phyloP scores from a whole-genome alignment of 768 basidiomycete species.

The Kondoa malvinella region DNA sequence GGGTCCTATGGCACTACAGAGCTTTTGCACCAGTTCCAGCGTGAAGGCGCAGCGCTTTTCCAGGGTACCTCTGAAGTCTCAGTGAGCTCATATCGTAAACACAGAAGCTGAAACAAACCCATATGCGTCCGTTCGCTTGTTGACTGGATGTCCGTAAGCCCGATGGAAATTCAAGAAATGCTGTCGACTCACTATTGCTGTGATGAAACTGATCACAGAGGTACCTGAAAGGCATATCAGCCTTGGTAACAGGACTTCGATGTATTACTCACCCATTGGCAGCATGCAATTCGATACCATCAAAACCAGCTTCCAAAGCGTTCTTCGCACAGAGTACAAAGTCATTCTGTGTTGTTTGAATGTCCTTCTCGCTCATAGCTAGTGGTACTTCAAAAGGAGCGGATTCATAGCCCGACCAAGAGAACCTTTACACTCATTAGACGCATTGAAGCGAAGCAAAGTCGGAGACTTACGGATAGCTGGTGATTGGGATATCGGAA shows the following conservation, averaged over 20 bases:
- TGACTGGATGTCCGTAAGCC: conserved; percentile 14
- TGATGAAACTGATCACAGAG: conserved; percentile 23
- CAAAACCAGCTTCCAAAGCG: conserved; percentile 49
- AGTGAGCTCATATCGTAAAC: neutral
- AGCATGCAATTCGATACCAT: conserved; percentile 42
- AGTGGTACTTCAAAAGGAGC: conserved; percentile 20
- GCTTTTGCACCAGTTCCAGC: conserved; percentile 41
- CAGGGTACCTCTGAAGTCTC: conserved; percentile 36
- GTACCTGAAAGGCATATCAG: conserved; percentile 2
- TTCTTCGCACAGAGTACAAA: conserved; percentile 44
- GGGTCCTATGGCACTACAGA: conserved; percentile 41
- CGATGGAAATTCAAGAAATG: neutral
- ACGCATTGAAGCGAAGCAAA: neutral
- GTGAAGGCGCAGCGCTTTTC: conserved; percentile 44
- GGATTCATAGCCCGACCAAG: conserved; percentile 7
- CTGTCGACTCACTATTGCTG: conserved; percentile 9
- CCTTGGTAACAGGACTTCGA: neutral
- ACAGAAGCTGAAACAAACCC: conserved; percentile 30
- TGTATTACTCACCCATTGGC: conserved; percentile 4
- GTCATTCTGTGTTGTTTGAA: conserved; percentile 33
- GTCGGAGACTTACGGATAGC: neutral
- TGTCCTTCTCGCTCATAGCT: conserved; percentile 31
- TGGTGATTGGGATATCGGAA: conserved; percentile 14
- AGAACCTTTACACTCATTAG: neutral
- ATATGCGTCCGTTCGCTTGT: conserved; percentile 33